Percentiles rank a stretch among this genome's conserved stretches.
Conservation (phyloP, 352 stramenopile species). For the Pythium pectinolyticum region DNA sequence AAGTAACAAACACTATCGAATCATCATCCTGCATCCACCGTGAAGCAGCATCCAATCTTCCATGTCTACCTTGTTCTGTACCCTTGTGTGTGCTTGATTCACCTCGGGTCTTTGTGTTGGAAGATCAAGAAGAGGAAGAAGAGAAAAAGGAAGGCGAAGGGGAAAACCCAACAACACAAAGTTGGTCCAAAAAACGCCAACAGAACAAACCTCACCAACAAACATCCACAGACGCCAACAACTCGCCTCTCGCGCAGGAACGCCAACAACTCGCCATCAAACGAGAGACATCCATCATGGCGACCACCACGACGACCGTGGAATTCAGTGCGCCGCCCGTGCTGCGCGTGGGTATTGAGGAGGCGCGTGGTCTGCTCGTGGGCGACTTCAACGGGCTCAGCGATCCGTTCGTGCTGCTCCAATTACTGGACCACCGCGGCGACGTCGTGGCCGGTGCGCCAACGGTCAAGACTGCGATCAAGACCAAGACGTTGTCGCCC, state of each 20-base stretch:
- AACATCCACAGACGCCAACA: neutral
- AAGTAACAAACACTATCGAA: neutral
- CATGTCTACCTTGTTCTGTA: neutral
- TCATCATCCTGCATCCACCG: neutral
- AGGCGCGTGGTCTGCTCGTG: slow-evolving; percentile 58
- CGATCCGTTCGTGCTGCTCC: slow-evolving; percentile 66
- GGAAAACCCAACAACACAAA: neutral
- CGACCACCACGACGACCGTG: too few species aligned
- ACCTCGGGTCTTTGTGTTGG: neutral
- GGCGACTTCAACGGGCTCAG: slow-evolving; percentile 71
- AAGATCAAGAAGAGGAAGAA: slow-evolving; percentile 2
- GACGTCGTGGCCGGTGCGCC: slow-evolving; percentile 38
- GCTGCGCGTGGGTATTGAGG: slow-evolving; percentile 44
- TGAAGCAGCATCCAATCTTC: neutral
- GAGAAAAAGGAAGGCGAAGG: slow-evolving; percentile 2
- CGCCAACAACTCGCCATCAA: neutral
- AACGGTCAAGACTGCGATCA: slow-evolving; percentile 46
- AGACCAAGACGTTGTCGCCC: slow-evolving; percentile 56
- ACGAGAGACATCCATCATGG: neutral
- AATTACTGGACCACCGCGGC: slow-evolving; percentile 52
- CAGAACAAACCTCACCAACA: neutral
- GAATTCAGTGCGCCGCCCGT: slow-evolving; percentile 13
- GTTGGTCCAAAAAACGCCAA: neutral
- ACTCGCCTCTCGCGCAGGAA: neutral
- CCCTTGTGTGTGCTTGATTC: neutral